Evolutionary conservation across 2,329 filamentous ascomycete genomes (phyloP), one percentile per base, ranked within the genome.

Genomic region (Sclerotinia subarctica): DNA sequence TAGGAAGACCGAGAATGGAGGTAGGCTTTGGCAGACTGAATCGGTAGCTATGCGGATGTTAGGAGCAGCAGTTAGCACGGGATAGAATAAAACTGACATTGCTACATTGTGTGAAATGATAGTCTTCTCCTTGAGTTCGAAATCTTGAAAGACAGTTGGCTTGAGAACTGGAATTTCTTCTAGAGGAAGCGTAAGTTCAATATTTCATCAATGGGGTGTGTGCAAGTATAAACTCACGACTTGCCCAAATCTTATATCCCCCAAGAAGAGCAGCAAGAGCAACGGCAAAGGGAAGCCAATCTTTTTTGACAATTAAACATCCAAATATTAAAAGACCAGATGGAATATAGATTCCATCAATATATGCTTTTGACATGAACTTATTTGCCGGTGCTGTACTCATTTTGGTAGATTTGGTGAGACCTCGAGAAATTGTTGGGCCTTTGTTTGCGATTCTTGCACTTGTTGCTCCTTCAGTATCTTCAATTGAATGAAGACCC

Each of bases 101-200:
- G 94, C 94, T 70, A 96, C 94, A 84, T 99, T 99, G 87, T 98
- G 95, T 44, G 94, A 97, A 77, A 98, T 90, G 73, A 96, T 86
- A 19, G 90, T 98, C 87, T 97, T 98, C 81, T 98, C 92, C 80
- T 91, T 90, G 75, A 99, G 89, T 79, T 92, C 90, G 78, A 97
- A 97, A 69, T 96, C 87, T 79, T 97, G 93, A 86, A 97, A 97
- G 63, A 85, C 85, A 74, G 89, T 88, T 44, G 94, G 93, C 82
- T 94, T 94, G 74, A 99, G 87, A 72, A 95, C 89, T 81, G 92
- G 93, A 79, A 90, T 88, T 71, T 88, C 84, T 78, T 88, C 92
- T 93, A 79, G 38, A 47, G 6, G 68, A 26, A 13, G 26, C 35
- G 59, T 74, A 60, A 75, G 69, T 38, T 35, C n/a, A 24, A 49